phyloP scores from a whole-genome alignment of 2,329 filamentous ascomycete species.

The Sclerotinia trifoliorum region DNA sequence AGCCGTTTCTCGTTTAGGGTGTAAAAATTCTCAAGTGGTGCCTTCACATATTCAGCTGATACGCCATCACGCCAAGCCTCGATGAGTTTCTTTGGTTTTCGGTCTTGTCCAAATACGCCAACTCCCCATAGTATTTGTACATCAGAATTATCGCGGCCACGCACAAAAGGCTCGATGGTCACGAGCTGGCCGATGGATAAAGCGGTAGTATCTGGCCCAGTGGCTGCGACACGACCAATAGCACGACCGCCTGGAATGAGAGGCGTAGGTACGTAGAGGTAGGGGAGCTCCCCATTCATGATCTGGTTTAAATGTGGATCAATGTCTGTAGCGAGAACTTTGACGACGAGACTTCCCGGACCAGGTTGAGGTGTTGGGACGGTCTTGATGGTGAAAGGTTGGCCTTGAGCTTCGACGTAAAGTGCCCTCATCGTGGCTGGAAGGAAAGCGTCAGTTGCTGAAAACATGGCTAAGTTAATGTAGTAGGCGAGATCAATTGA shows the following conservation, averaged over 20 bases:
- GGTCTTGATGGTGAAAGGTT: constrained; percentile 35
- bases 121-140: constrained; percentile 38
- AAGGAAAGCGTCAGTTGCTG: not conserved
- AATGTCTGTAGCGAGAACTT: constrained; percentile 40
- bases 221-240: constrained; percentile 41
- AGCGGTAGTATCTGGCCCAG: constrained; percentile 40
- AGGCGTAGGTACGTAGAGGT: constrained; percentile 37
- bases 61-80: constrained; percentile 40
- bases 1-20: constrained; percentile 40
- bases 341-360: constrained; percentile 44
- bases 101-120: constrained; percentile 34
- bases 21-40: constrained; percentile 43
- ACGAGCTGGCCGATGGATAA: constrained; percentile 41
- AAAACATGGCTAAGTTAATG: not conserved
- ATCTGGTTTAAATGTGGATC: constrained; percentile 42
- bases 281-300: constrained; percentile 41
- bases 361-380: constrained; percentile 40
- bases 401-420: not conserved
- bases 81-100: constrained; percentile 36
- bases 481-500: not conserved
- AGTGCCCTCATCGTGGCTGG: constrained; percentile 5
- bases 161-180: constrained; percentile 40
- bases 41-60: constrained; percentile 41
- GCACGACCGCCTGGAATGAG: constrained; percentile 36
- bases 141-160: constrained; percentile 40